phyloP scores from a whole-genome alignment of 129 eudicot genomes.

The Kitagawia praeruptora region DNA sequence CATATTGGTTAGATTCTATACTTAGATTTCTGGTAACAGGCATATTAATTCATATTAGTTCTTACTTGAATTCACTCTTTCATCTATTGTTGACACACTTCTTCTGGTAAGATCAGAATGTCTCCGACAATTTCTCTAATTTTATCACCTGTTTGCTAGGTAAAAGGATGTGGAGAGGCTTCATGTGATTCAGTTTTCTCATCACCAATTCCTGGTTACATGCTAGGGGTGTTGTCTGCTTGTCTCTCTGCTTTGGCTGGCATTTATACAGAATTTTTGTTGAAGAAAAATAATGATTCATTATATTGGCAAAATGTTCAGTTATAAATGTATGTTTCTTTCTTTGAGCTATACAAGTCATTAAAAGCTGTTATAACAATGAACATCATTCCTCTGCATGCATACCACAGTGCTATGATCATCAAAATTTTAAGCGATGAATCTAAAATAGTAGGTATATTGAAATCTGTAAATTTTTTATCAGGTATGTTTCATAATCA shows the following conservation, averaged over 20 bases:
- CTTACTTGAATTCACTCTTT: neutral
- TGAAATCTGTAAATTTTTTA: too few relatives aligned
- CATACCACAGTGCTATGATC: too few relatives aligned
- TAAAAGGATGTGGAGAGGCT: constrained; percentile 92
- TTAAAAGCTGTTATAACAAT: too few relatives aligned
- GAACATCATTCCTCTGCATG: too few relatives aligned
- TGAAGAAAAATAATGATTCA: constrained; percentile 91
- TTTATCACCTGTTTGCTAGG: constrained; percentile 31
- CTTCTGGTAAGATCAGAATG: neutral
- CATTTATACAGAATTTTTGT: constrained; percentile 85
- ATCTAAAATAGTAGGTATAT: too few relatives aligned
- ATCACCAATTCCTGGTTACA: constrained; percentile 91
- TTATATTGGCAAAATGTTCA: constrained; percentile 94
- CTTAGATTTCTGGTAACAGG: neutral
- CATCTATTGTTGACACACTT: neutral
- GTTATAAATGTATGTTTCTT: constrained; percentile 63
- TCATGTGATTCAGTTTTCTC: constrained; percentile 86
- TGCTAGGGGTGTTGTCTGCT: constrained; percentile 80
- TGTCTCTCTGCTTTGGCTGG: constrained; percentile 99
- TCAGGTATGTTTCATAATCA: too few relatives aligned
- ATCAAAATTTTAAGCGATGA: too few relatives aligned
- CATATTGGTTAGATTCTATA: neutral
- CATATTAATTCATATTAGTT: too few relatives aligned
- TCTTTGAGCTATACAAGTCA: neutral
- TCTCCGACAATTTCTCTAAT: neutral